Evolutionary conservation across 2,329 filamentous ascomycete genomes (phyloP).

Genomic region (Lasiodiplodia sp.): DNA sequence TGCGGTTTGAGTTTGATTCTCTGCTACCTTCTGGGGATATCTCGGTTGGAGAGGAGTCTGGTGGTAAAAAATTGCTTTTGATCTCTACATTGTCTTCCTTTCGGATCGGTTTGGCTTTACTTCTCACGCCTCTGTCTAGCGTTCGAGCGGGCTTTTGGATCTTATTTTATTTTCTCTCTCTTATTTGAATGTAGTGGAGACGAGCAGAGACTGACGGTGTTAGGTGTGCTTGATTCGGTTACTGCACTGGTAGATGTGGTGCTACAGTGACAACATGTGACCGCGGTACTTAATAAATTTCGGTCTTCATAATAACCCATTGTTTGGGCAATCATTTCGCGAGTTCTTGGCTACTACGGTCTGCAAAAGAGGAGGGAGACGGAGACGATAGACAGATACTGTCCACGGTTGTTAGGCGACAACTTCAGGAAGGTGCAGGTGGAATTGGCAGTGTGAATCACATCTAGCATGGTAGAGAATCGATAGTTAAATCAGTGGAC

Average conservation of each 20-base stretch:
- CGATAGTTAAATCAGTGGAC: too few relatives aligned
- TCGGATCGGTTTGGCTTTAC: not conserved
- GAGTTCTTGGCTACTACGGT: too few relatives aligned
- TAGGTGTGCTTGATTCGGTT: not conserved
- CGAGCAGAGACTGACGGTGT: not conserved
- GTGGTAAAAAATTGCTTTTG: conserved; percentile 13
- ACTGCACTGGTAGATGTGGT: conserved; percentile 18
- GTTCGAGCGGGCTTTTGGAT: conserved; percentile 17
- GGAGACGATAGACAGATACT: too few relatives aligned
- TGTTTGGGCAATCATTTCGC: not conserved
- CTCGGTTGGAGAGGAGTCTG: conserved; percentile 4
- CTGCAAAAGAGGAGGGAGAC: too few relatives aligned
- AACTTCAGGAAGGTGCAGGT: too few relatives aligned
- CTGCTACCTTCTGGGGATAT: not conserved
- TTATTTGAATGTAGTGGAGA: not conserved
- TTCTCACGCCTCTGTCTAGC: conserved; percentile 5
- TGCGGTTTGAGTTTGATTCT: not conserved
- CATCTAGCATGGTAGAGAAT: too few relatives aligned
- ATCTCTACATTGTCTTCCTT: not conserved
- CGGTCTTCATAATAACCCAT: conserved; percentile 3
- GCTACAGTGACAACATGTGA: not conserved
- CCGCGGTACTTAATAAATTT: conserved; percentile 9
- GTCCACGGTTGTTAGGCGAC: too few relatives aligned
- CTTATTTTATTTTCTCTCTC: not conserved
- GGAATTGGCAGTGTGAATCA: too few relatives aligned